Percentiles rank a stretch among this genome's conserved stretches.
Evolutionary conservation across 208 protist genomes (phyloP).

Genomic region (Herpetomonas tarakana): DNA sequence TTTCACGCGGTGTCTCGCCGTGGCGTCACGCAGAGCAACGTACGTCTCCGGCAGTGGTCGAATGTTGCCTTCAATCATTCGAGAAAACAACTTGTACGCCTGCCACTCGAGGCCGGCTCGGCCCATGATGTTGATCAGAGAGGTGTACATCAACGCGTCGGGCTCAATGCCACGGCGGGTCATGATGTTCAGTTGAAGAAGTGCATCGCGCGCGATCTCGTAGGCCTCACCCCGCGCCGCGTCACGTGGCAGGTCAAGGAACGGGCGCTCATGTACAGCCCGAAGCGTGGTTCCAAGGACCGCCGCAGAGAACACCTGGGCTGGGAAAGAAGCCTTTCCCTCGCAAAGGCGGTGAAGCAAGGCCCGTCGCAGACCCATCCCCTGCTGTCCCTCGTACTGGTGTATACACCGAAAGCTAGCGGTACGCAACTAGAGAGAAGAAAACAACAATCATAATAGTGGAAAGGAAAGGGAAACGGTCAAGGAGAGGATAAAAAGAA

Average conservation of each 20-base stretch:
- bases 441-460: background rate
- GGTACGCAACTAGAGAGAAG: no score
- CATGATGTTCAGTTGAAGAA: conserved; percentile 93
- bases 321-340: no score
- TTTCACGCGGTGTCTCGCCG: conserved; percentile 33
- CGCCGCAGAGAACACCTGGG: background rate
- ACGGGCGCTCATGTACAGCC: conserved; percentile 65
- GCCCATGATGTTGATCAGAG: conserved; percentile 88
- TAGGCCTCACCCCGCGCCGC: conserved; percentile 59
- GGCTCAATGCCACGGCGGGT: conserved; percentile 86
- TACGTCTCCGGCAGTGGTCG: conserved; percentile 90
- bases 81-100: conserved; percentile 93
- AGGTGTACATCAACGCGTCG: conserved; percentile 92
- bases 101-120: conserved; percentile 86
- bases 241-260: conserved; percentile 50
- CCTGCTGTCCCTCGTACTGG: no score
- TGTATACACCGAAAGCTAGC: no score
- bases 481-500: background rate
- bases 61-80: conserved; percentile 87
- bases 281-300: background rate
- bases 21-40: conserved; percentile 81
- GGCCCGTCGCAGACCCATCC: no score
- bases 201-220: conserved; percentile 67
- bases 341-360: no score
- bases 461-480: background rate